Percentiles rank a stretch among this genome's conserved stretches.
Evolutionary conservation across 2,329 filamentous ascomycete species (phyloP).

Genomic region (Fusarium sulawesiense): DNA sequence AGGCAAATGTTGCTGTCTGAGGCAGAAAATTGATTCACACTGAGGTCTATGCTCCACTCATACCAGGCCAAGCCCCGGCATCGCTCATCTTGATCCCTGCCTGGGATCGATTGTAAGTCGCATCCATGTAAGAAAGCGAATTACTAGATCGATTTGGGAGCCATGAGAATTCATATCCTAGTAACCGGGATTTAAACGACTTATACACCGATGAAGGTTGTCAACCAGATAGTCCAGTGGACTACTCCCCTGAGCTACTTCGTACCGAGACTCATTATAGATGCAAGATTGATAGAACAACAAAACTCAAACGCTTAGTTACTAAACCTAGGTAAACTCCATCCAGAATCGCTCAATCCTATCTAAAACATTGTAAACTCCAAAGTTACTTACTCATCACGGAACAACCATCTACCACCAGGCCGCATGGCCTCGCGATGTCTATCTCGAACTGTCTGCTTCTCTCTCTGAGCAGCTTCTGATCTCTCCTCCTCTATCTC

Average conservation of each 20-base stretch:
- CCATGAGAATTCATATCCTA: neutral
- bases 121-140: neutral
- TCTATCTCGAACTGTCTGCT: conserved; percentile 74
- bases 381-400: conserved; percentile 73
- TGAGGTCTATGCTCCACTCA: conserved; percentile 27
- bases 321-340: neutral
- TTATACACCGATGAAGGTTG: neutral
- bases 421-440: conserved; percentile 84
- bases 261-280: neutral
- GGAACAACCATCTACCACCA: conserved; percentile 82
- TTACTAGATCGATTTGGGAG: neutral
- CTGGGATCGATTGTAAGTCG: conserved; percentile 5
- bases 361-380: neutral
- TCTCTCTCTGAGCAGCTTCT: conserved; percentile 72
- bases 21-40: conserved; percentile 41
- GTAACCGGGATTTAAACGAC: neutral
- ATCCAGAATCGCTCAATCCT: neutral
- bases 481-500: conserved; percentile 74
- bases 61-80: conserved; percentile 26
- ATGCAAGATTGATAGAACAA: neutral
- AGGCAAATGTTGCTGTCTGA: conserved; percentile 46
- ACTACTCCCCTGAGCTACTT: neutral
- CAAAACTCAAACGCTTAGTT: neutral
- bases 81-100: conserved; percentile 21
- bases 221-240: neutral